phyloP scores from a whole-genome alignment of 352 stramenopile species.

The Thalassiosira livingstoniorum region DNA sequence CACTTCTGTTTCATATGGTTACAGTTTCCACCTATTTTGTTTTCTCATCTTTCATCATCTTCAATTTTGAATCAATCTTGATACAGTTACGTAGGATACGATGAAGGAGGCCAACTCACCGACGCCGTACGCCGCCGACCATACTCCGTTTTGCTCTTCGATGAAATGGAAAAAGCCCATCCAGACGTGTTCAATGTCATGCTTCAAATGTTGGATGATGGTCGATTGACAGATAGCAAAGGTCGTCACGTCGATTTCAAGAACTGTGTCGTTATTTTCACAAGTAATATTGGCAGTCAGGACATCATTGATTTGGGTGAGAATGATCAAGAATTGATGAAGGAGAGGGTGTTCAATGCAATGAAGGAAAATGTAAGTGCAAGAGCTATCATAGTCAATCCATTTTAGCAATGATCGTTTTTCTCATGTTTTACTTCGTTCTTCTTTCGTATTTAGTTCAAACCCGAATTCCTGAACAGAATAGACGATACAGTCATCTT shows the following conservation, averaged over 20 bases:
- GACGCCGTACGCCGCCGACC: slow-evolving; percentile 93
- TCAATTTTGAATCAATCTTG: slow-evolving; percentile 89
- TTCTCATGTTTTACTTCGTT: not conserved
- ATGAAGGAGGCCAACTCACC: slow-evolving; percentile 96
- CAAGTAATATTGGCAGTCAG: slow-evolving; percentile 95
- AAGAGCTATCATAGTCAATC: too few species aligned
- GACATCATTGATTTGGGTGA: slow-evolving; percentile 87
- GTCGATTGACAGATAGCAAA: slow-evolving; percentile 91
- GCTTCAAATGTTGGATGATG: slow-evolving; percentile 92
- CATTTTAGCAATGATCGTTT: too few species aligned
- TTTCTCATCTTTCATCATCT: not conserved
- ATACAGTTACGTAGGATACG: slow-evolving; percentile 92
- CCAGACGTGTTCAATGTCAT: slow-evolving; percentile 97
- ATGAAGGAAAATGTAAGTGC: slow-evolving; percentile 67
- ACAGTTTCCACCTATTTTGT: not conserved
- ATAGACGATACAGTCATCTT: slow-evolving; percentile 98
- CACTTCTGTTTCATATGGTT: not conserved
- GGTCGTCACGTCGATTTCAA: slow-evolving; percentile 96
- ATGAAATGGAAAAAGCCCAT: slow-evolving; percentile 96
- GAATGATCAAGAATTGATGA: slow-evolving; percentile 70
- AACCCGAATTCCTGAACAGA: slow-evolving; percentile 98
- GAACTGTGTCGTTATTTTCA: slow-evolving; percentile 98
- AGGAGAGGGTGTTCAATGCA: slow-evolving; percentile 64
- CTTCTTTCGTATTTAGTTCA: slow-evolving; percentile 86
- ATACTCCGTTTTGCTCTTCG: slow-evolving; percentile 96